Percentiles rank a stretch among this genome's conserved stretches.
Evolutionary conservation across 2,329 filamentous ascomycete species (phyloP).

Genomic region (Aureobasidium vineae): DNA sequence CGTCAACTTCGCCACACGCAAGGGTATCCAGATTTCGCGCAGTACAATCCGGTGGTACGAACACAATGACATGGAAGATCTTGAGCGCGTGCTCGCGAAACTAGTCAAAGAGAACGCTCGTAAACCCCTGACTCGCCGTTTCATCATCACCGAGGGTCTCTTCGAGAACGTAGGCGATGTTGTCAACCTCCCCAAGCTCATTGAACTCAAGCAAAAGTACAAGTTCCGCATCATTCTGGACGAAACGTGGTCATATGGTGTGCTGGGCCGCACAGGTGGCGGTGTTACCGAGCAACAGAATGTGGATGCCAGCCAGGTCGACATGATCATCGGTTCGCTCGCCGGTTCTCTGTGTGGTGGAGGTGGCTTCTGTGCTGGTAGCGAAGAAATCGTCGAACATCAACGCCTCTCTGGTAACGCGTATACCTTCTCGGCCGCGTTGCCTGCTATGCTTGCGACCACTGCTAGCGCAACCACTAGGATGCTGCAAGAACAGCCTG

Average conservation of each 20-base stretch:
- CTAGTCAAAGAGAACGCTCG: constrained; percentile 83
- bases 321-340: constrained; percentile 95
- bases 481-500: constrained; percentile 81
- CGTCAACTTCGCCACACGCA: constrained; percentile 90
- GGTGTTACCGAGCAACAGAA: constrained; percentile 96
- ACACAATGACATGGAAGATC: constrained; percentile 92
- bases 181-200: constrained; percentile 79
- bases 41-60: constrained; percentile 93
- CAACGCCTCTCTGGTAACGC: constrained; percentile 90
- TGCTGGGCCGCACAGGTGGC: constrained; percentile 85
- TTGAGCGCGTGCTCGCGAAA: constrained; percentile 80
- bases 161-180: constrained; percentile 90
- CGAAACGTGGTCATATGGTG: constrained; percentile 96
- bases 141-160: constrained; percentile 92
- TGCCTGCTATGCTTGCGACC: constrained; percentile 92
- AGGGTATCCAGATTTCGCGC: constrained; percentile 87
- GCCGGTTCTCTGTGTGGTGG: constrained; percentile 87
- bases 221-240: constrained; percentile 98
- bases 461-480: constrained; percentile 89
- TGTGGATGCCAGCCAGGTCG: constrained; percentile 86
- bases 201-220: constrained; percentile 92
- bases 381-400: constrained; percentile 88
- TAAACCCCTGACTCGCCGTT: constrained; percentile 85
- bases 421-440: constrained; percentile 92
- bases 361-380: constrained; percentile 92